phyloP scores from a whole-genome alignment of 495 filamentous ascomycete species.

The Amphirosellinia nigrospora region DNA sequence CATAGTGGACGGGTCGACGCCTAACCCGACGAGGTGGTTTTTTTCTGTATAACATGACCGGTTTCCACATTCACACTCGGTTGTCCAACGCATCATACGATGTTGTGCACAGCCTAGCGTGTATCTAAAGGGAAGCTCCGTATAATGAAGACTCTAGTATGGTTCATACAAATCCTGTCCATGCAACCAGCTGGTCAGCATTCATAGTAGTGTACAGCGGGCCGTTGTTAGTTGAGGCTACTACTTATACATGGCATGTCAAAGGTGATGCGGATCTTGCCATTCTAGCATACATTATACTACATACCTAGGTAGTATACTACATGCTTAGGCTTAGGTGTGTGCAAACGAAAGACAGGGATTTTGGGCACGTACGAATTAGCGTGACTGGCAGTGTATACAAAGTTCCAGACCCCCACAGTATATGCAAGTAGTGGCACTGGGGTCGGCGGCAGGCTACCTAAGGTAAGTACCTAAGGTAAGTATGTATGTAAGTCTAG shows the following conservation, averaged over 20 bases:
- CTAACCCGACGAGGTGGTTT: background rate
- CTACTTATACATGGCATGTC: background rate
- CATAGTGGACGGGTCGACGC: background rate
- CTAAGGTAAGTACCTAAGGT: too few species aligned
- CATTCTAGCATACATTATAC: background rate
- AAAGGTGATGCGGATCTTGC: background rate
- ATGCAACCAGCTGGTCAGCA: background rate
- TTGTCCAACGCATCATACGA: conserved; percentile 17
- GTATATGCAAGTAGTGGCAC: background rate
- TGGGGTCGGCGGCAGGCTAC: background rate
- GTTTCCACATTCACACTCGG: conserved; percentile 4
- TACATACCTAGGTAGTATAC: background rate
- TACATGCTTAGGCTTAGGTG: too few species aligned
- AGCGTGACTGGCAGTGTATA: background rate
- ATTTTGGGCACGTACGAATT: background rate
- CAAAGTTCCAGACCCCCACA: background rate
- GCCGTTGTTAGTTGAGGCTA: background rate
- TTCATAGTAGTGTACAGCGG: background rate
- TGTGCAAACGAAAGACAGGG: background rate
- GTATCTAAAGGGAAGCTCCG: background rate
- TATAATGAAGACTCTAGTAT: background rate
- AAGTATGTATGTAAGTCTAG: too few species aligned
- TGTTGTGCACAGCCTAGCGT: background rate
- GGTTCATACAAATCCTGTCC: background rate
- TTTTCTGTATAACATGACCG: conserved; percentile 2